phyloP scores from a whole-genome alignment of 768 basidiomycete species.

The Phaeotremella skinneri region DNA sequence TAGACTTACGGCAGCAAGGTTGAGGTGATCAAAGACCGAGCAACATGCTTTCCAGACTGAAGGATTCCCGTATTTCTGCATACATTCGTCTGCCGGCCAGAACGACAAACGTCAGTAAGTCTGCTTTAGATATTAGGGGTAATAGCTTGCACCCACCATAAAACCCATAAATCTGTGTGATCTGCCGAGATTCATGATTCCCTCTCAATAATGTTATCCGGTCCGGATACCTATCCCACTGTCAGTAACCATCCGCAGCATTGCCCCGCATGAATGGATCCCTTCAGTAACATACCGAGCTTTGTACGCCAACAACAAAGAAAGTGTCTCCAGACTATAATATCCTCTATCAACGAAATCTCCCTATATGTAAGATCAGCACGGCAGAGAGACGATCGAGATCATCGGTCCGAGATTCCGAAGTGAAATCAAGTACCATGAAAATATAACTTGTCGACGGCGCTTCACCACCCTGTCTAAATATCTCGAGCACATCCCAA shows the following conservation, averaged over 20 bases:
- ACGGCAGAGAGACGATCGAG: not conserved
- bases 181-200: constrained; percentile 98
- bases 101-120: not conserved
- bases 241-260: constrained; percentile 69
- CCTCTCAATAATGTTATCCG: constrained; percentile 95
- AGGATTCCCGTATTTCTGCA: constrained; percentile 94
- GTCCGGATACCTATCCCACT: constrained; percentile 93
- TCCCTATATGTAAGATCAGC: constrained; percentile 54
- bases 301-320: constrained; percentile 91
- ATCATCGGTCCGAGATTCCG: constrained; percentile 1
- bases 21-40: constrained; percentile 91
- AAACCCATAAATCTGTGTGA: constrained; percentile 99
- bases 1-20: constrained; percentile 77
- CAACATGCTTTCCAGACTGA: constrained; percentile 98
- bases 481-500: constrained; percentile 91
- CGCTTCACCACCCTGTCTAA: constrained; percentile 96
- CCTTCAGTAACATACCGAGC: constrained; percentile 47
- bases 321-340: constrained; percentile 97
- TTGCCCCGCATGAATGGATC: not conserved
- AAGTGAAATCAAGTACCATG: constrained; percentile 63
- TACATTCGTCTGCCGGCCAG: constrained; percentile 72
- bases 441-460: constrained; percentile 99
- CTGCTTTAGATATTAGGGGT: not conserved
- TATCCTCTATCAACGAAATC: constrained; percentile 99
- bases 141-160: constrained; percentile 76